Evolutionary conservation across 345 rosid species (phyloP).

Genomic region (Brassica incana): DNA sequence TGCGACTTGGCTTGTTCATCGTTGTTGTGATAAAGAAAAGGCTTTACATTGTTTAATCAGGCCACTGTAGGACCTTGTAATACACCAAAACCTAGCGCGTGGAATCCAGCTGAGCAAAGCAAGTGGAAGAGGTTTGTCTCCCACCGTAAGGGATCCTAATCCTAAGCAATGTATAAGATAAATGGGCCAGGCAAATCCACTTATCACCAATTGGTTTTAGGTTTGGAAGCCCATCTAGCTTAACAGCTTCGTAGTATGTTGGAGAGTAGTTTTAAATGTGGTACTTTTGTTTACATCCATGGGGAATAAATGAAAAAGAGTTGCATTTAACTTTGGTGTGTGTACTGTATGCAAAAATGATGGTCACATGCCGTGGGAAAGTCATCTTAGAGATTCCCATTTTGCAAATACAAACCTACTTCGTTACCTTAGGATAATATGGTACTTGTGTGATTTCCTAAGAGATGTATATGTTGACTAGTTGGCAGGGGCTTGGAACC

Average conservation of each 20-base stretch:
- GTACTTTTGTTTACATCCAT: not conserved
- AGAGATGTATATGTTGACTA: conserved; percentile 43
- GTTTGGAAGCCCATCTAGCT: too few species aligned
- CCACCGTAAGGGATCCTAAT: too few species aligned
- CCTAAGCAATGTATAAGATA: too few species aligned
- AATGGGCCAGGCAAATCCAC: too few species aligned
- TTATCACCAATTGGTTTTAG: too few species aligned
- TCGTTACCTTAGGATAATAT: not conserved
- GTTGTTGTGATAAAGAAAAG: not conserved
- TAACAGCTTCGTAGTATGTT: too few species aligned
- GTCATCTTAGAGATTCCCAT: not conserved
- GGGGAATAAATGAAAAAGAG: not conserved
- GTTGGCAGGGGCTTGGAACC: conserved; percentile 94
- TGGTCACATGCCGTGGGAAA: not conserved
- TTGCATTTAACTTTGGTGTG: not conserved
- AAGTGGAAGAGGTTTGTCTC: conserved; percentile 82
- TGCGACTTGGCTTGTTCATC: not conserved
- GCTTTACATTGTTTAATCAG: conserved; percentile 49
- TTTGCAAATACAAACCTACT: not conserved
- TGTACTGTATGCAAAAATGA: not conserved
- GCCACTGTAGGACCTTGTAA: conserved; percentile 86
- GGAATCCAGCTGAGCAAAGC: conserved; percentile 85
- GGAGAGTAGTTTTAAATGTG: not conserved
- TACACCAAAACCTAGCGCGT: conserved; percentile 73
- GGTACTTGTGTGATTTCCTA: conserved; percentile 2